Percentiles rank a stretch among this genome's conserved stretches.
phyloP scores from a whole-genome alignment of 164 flowering plant genomes.

The Chloranthus sessilifolius region DNA sequence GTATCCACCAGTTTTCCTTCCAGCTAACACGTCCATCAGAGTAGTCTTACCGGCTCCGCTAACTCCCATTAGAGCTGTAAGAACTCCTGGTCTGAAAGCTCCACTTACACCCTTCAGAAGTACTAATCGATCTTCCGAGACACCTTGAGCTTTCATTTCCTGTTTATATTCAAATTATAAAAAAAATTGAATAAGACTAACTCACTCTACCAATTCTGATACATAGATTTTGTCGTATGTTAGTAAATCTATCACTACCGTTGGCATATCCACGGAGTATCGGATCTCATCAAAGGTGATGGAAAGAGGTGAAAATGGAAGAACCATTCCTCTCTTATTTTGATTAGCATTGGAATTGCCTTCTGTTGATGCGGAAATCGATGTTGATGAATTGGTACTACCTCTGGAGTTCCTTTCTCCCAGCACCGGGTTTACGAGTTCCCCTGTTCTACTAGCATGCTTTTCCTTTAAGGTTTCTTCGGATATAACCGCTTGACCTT shows the following conservation, averaged over 20 bases:
- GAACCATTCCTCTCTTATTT: conserved; percentile 37
- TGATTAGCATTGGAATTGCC: conserved; percentile 3
- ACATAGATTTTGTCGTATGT: no score
- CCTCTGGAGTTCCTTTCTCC: not conserved
- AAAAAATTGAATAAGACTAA: no score
- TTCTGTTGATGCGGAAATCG: conserved; percentile 10
- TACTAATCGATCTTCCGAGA: conserved; percentile 37
- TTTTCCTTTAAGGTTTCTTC: conserved; percentile 11
- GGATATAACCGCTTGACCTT: conserved; percentile 6
- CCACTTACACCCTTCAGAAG: conserved; percentile 61
- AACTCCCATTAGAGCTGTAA: conserved; percentile 71
- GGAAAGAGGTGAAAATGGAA: conserved; percentile 42
- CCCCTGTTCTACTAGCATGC: conserved; percentile 11
- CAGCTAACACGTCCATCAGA: conserved; percentile 60
- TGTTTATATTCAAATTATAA: no score
- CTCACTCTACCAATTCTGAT: no score
- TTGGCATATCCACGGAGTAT: conserved; percentile 52
- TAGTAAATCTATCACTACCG: no score
- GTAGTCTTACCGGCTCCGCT: conserved; percentile 80
- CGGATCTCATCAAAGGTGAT: conserved; percentile 35
- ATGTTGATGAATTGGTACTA: not conserved
- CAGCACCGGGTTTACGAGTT: not conserved
- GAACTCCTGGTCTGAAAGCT: conserved; percentile 66
- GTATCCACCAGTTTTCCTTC: conserved; percentile 62
- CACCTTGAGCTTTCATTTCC: conserved; percentile 63